phyloP scores from a whole-genome alignment of 495 filamentous ascomycete genomes.

The Penicillium fimorum region DNA sequence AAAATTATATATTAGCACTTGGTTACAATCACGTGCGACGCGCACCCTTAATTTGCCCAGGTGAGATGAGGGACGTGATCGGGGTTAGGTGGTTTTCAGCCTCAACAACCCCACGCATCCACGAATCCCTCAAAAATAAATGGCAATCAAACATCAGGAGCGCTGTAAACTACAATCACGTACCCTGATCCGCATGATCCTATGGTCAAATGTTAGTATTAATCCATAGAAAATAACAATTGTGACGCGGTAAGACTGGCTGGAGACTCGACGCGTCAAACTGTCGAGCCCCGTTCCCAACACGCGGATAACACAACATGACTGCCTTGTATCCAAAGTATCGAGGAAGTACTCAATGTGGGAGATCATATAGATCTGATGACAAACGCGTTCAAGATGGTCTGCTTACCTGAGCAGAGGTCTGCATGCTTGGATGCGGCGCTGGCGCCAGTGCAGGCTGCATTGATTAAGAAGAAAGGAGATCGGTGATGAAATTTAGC shows the following conservation, averaged over 20 bases:
- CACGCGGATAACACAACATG: background rate
- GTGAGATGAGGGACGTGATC: background rate
- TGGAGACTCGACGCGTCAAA: conserved; percentile 18
- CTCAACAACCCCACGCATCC: background rate
- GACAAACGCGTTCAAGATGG: conserved; percentile 41
- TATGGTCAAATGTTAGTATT: conserved; percentile 23
- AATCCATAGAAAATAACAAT: background rate
- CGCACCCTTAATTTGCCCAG: background rate
- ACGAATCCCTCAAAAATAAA: background rate
- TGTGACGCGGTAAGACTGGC: conserved; percentile 7
- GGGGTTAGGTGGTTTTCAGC: background rate
- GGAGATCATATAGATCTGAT: conserved; percentile 38
- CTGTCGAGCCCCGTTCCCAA: background rate
- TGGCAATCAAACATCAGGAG: background rate
- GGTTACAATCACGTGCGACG: background rate
- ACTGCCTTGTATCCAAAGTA: background rate
- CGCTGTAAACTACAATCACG: conserved; percentile 23
- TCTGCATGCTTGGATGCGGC: conserved; percentile 57
- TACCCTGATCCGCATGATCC: conserved; percentile 56
- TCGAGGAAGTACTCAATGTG: conserved; percentile 7
- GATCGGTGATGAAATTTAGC: conserved; percentile 5
- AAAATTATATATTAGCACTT: conserved; percentile 22
- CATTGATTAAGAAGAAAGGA: conserved; percentile 34
- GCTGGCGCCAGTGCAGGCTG: conserved; percentile 57
- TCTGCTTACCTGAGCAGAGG: conserved; percentile 55